Conservation (phyloP, 805 yeast genomes). For the Saccharomycopsis sp. region DNA sequence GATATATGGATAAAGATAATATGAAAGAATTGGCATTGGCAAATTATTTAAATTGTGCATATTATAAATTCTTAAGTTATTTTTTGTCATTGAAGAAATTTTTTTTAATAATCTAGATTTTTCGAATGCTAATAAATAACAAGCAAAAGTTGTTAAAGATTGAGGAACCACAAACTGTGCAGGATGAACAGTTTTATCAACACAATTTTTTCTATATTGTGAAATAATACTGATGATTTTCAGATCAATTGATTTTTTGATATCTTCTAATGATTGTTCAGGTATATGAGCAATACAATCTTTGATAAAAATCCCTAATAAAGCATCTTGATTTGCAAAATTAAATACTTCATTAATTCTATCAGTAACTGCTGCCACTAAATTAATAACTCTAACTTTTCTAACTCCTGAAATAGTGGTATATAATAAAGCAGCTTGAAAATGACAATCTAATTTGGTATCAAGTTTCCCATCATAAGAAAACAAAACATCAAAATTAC, state of each 20-base stretch:
- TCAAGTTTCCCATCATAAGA: conserved; percentile 67
- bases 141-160: conserved; percentile 60
- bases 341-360: conserved; percentile 63
- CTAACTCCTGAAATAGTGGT: conserved; percentile 69
- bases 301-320: conserved; percentile 42
- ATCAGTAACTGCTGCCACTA: conserved; percentile 72
- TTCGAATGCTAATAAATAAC: conserved; percentile 55
- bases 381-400: conserved; percentile 78
- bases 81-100: conserved; percentile 28
- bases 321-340: conserved; percentile 69
- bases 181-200: conserved; percentile 32
- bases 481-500: conserved; percentile 60
- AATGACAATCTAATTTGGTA: conserved; percentile 67
- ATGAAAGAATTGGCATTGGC: conserved; percentile 46
- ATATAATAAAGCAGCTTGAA: conserved; percentile 83
- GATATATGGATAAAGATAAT: conserved; percentile 71
- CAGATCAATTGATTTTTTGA: conserved; percentile 40
- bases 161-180: conserved; percentile 71
- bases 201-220: conserved; percentile 38
- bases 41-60: conserved; percentile 39
- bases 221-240: conserved; percentile 48
- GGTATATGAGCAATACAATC: conserved; percentile 33
- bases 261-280: conserved; percentile 35
- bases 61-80: conserved; percentile 54
- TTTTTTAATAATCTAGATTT: conserved; percentile 52